phyloP scores from a whole-genome alignment of 495 filamentous ascomycete genomes.

The Podospora fimiseda region DNA sequence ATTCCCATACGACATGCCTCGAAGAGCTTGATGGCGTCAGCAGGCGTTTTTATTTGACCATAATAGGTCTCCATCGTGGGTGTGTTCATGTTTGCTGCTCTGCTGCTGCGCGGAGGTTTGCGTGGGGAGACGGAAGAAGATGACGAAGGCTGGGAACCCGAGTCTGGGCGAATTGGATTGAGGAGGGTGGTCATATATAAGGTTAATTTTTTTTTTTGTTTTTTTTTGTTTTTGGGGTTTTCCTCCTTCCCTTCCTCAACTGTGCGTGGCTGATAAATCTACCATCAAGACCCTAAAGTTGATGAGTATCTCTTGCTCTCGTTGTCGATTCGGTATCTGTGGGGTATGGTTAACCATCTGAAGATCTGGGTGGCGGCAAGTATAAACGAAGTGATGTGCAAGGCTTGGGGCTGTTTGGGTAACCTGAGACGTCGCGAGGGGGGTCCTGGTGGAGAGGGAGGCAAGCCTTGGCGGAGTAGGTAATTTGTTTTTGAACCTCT shows the following conservation, averaged over 20 bases:
- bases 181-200: not conserved
- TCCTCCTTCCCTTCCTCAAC: not conserved
- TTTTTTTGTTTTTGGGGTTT: too few relatives aligned
- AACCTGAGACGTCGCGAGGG: constrained; percentile 20
- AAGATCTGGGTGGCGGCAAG: not conserved
- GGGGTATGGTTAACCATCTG: not conserved
- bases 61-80: constrained; percentile 91
- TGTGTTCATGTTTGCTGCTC: not conserved
- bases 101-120: not conserved
- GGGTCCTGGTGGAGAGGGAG: constrained; percentile 5
- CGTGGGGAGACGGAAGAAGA: not conserved
- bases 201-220: not conserved
- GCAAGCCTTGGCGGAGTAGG: constrained; percentile 12
- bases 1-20: constrained; percentile 90
- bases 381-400: not conserved
- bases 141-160: not conserved
- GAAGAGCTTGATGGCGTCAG: constrained; percentile 94
- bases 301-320: not conserved
- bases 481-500: not conserved
- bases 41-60: constrained; percentile 84
- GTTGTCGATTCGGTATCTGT: too few relatives aligned
- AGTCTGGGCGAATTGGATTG: not conserved
- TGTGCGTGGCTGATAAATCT: not conserved
- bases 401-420: constrained; percentile 3
- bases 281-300: constrained; percentile 7